Base-by-base conservation (phyloP, 495 filamentous ascomycete genomes). In the Eremomyces bilateralis region DNA sequence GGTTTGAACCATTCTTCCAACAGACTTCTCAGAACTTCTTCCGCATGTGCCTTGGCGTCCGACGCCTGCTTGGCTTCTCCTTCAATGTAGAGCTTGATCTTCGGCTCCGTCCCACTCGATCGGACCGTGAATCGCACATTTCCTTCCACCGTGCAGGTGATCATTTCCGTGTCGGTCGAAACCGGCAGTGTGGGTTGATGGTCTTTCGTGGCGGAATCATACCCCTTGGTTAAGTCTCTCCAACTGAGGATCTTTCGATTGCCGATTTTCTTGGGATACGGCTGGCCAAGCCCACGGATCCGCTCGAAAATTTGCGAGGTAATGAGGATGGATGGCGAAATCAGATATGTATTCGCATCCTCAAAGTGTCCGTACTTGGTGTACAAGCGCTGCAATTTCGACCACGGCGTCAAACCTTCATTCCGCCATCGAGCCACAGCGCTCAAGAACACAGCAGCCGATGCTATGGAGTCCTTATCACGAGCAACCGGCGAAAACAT, bases 381-480 rank as follows among this genome's bases (percentile, higher is more conserved):
- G 45, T 76, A 78, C 0, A 80, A 49, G 30, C 65, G 43, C 37
- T 73, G 66, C 1, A 80, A 60, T 44, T 71, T 73, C 4, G 48
- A 49, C 35, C 56, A 70, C 2, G 69, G 66, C 4, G 69, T 73
- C 6, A 73, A 50, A 2, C 64, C 62, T 38, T 69, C 51, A 2
- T 38, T 38, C 6, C 47, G 53, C 67, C 71, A 76, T 41, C 60
- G 56, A 8, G 54, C 52, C 31, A 57, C 58, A 20, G 73, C 72
- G 3, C 57, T 50, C 3, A 78, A 50, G 49, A 80, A 79, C 5
- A 76, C 55, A 3, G 61, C 54, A n/a, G 72, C 71, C 5, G 75
- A 71, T 2, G 67, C 59, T 35, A 80, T 68, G 20, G 71, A 72
- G 48, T 80, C 75, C 43, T 80, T 80, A 47, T 80, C 75, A 39